Conservation (phyloP, 345 rosid genomes). For the Hevea brasiliensis region DNA sequence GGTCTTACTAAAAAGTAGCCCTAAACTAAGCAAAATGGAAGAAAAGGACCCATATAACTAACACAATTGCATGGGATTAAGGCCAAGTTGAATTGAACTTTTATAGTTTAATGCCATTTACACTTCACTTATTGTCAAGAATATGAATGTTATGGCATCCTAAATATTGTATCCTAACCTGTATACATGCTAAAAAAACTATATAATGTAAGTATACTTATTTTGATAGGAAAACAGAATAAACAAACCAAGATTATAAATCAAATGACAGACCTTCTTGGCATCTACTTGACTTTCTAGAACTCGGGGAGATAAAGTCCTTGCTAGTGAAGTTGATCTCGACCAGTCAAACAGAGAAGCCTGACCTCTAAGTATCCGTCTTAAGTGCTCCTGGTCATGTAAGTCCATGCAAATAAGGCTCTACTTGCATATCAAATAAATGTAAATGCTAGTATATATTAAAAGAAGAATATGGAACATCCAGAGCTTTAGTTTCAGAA, state of each 20-base stretch:
- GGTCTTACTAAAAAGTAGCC: too few species aligned
- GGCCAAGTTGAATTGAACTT: too few species aligned
- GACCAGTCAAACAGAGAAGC: slow-evolving; percentile 95
- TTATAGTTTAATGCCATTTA: too few species aligned
- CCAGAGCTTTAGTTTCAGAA: slow-evolving; percentile 5
- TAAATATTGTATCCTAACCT: too few species aligned
- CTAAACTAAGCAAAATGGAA: too few species aligned
- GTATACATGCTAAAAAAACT: background rate
- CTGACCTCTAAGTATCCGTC: slow-evolving; percentile 97
- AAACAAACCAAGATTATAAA: background rate
- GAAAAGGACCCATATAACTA: too few species aligned
- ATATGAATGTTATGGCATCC: too few species aligned
- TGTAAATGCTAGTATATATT: background rate
- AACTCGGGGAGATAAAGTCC: slow-evolving; percentile 95
- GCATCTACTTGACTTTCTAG: slow-evolving; percentile 97
- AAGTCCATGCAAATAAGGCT: slow-evolving; percentile 12
- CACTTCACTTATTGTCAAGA: too few species aligned
- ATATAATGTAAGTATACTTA: too few species aligned
- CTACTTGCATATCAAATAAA: background rate
- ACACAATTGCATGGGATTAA: too few species aligned
- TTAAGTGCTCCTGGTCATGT: slow-evolving; percentile 72
- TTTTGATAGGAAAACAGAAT: background rate
- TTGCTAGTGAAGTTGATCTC: slow-evolving; percentile 89
- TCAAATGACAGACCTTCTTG: slow-evolving; percentile 63
- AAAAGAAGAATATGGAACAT: slow-evolving; percentile 5